These are phyloP conservation scores for Lithohypha guttulata DNA, from an alignment of 2,329 filamentous ascomycete genomes.

Conservation along the genomic window DNA sequence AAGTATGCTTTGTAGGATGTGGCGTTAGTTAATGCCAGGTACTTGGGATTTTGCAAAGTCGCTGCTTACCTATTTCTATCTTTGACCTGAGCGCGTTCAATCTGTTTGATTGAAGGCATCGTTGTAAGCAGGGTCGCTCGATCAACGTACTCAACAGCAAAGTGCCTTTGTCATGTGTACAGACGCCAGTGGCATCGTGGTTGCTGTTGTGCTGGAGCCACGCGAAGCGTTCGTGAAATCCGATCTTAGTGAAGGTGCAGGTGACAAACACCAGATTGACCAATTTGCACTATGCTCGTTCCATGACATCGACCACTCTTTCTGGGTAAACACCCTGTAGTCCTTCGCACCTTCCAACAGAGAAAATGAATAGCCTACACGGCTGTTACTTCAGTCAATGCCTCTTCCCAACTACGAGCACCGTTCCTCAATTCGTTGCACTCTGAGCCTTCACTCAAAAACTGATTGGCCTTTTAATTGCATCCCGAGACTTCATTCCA, in stretches of 20 bases:
- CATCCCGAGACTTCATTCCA: no score
- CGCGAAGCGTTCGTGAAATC: neutral
- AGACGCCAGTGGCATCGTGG: neutral
- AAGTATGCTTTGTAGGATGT: neutral
- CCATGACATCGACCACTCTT: no score
- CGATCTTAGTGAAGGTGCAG: neutral
- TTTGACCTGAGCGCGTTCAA: neutral
- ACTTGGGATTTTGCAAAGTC: neutral
- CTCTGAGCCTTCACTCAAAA: no score
- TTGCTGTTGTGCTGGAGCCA: neutral
- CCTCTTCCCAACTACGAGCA: no score
- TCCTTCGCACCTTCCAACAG: no score
- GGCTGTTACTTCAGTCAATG: no score
- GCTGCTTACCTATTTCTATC: neutral
- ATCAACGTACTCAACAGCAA: neutral
- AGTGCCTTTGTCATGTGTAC: neutral
- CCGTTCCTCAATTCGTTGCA: no score
- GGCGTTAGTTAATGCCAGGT: neutral
- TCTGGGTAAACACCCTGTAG: no score
- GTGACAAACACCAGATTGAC: no score
- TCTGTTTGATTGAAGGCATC: neutral
- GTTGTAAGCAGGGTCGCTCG: neutral
- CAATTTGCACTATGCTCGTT: no score
- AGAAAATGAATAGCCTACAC: no score
- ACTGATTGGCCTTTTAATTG: no score